These are phyloP conservation scores for Coemansia sp. DNA, from an alignment of 192 early-diverging fungal species.

Conservation along the genomic window DNA sequence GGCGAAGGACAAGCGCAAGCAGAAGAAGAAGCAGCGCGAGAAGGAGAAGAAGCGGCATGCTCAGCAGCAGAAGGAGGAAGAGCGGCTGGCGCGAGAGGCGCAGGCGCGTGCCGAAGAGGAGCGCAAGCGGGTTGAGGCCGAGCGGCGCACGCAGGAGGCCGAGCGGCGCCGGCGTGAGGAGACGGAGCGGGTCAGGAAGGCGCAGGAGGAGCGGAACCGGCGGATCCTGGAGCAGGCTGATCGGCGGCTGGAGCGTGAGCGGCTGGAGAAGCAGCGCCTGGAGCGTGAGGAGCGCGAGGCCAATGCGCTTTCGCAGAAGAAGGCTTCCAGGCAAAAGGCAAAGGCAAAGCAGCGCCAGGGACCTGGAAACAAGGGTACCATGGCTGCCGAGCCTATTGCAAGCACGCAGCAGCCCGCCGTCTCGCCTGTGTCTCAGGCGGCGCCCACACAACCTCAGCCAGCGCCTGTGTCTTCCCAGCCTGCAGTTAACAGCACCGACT, in stretches of 20 bases:
- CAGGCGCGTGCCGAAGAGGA: constrained; percentile 32
- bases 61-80: constrained; percentile 47
- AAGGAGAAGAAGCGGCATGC: constrained; percentile 55
- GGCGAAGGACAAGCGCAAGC: constrained; percentile 65
- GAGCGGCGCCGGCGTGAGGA: constrained; percentile 33
- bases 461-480: not conserved
- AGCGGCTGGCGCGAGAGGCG: constrained; percentile 28
- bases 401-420: not conserved
- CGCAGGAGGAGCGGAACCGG: constrained; percentile 44
- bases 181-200: constrained; percentile 20
- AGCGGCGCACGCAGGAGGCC: constrained; percentile 21
- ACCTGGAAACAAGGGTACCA: not conserved
- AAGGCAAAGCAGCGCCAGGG: constrained; percentile 3
- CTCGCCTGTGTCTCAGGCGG: not conserved
- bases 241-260: constrained; percentile 33
- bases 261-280: constrained; percentile 5
- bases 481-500: not conserved
- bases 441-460: too few relatives aligned
- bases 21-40: constrained; percentile 65
- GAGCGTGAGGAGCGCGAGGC: constrained; percentile 9
- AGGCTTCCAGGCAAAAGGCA: constrained; percentile 4
- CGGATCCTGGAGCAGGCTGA: constrained; percentile 45
- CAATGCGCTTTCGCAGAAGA: constrained; percentile 1
- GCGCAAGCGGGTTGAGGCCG: constrained; percentile 23
- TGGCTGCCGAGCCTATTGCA: not conserved